Conservation (phyloP, 2,329 filamentous ascomycete species). For the Paramyrothecium roridum region DNA sequence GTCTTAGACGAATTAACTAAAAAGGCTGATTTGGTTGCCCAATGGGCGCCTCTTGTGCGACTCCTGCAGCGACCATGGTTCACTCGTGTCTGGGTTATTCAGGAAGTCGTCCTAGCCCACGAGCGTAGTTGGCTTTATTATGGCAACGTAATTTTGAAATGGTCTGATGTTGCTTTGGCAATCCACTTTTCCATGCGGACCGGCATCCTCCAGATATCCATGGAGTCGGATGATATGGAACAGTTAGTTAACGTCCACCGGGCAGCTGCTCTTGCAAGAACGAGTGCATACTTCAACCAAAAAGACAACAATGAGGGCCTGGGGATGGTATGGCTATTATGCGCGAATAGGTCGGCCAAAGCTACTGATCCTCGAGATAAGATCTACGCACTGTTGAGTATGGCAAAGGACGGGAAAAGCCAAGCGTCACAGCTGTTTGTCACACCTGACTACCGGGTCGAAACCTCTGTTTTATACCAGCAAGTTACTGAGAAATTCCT, state of each 20-base stretch:
- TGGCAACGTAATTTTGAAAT: background rate
- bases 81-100: background rate
- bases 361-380: constrained; percentile 1
- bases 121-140: background rate
- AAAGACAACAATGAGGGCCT: background rate
- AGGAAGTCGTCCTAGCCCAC: background rate
- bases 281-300: background rate
- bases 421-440: background rate
- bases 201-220: background rate
- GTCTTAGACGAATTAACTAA: background rate
- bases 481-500: constrained; percentile 1
- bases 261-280: background rate
- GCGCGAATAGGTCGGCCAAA: background rate
- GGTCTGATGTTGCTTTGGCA: background rate
- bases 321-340: background rate
- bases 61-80: background rate
- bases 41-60: background rate
- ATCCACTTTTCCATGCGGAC: background rate
- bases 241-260: background rate
- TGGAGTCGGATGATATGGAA: background rate
- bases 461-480: background rate
- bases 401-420: background rate
- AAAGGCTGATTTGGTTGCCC: background rate
- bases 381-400: background rate
- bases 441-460: constrained; percentile 1